A percentile compares a stretch with the other conserved stretches of the same genome.
Conservation (phyloP, 345 rosid genomes). For the Acer negundo region DNA sequence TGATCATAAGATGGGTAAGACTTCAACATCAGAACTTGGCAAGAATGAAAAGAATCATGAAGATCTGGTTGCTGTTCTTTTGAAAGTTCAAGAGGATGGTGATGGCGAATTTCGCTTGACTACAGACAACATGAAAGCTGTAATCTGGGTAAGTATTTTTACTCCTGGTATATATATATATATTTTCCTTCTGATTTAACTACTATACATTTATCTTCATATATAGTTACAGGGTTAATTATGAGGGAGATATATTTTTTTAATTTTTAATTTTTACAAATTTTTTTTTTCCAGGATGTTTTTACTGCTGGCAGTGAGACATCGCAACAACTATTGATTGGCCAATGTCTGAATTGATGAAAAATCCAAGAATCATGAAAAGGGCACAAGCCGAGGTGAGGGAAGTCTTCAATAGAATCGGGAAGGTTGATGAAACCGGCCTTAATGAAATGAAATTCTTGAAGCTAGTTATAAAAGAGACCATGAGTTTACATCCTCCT, state of each 20-base stretch:
- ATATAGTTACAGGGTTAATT: no score
- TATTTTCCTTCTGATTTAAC: no score
- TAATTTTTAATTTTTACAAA: not conserved
- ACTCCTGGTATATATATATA: no score
- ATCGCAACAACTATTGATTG: conserved; percentile 18
- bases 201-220: no score
- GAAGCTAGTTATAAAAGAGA: not conserved
- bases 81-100: conserved; percentile 17
- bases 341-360: conserved; percentile 25
- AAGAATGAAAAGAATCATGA: not conserved
- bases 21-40: not conserved
- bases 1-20: not conserved
- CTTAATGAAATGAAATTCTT: not conserved
- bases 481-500: not conserved
- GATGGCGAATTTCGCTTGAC: conserved; percentile 5
- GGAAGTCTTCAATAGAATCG: conserved; percentile 14
- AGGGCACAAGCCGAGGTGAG: conserved; percentile 28
- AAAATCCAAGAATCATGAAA: conserved; percentile 17
- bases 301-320: conserved; percentile 30
- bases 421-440: not conserved
- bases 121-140: conserved; percentile 35
- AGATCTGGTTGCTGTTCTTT: conserved; percentile 28
- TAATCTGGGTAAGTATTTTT: conserved; percentile 23
- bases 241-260: no score
- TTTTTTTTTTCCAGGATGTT: conserved; percentile 14